Evolutionary conservation across 805 yeast species (phyloP).

Genomic region (Candida railenensis): DNA sequence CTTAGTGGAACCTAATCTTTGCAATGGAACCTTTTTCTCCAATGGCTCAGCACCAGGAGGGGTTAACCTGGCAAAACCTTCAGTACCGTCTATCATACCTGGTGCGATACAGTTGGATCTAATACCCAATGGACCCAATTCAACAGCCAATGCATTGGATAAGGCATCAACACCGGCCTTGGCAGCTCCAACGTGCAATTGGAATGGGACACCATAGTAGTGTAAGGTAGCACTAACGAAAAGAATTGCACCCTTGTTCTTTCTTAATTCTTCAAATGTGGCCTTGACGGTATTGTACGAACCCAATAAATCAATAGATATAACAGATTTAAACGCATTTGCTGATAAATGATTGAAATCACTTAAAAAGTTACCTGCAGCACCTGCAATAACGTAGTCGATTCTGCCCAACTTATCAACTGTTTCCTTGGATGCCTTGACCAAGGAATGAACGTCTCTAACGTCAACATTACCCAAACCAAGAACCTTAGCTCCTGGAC

Average conservation of each 20-base stretch:
- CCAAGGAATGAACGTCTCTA: constrained; percentile 60
- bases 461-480: constrained; percentile 80
- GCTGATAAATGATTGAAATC: constrained; percentile 77
- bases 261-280: constrained; percentile 59
- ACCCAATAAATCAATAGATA: constrained; percentile 85
- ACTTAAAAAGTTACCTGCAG: constrained; percentile 89
- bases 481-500: constrained; percentile 64
- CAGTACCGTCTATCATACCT: constrained; percentile 85
- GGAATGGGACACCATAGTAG: constrained; percentile 85
- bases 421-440: constrained; percentile 62
- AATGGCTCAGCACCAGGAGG: constrained; percentile 37
- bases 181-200: constrained; percentile 89
- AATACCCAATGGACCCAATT: constrained; percentile 86
- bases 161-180: constrained; percentile 94
- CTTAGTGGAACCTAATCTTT: constrained; percentile 62
- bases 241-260: constrained; percentile 67
- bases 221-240: constrained; percentile 90
- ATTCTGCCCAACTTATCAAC: constrained; percentile 71
- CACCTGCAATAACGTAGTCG: constrained; percentile 90
- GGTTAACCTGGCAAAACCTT: constrained; percentile 73
- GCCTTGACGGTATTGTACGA: constrained; percentile 90
- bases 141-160: constrained; percentile 81
- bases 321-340: constrained; percentile 86
- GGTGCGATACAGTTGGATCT: constrained; percentile 87
- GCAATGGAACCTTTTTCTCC: constrained; percentile 56